Conservation (phyloP, 78 protist species). For the Dictyostelium citrinum region DNA sequence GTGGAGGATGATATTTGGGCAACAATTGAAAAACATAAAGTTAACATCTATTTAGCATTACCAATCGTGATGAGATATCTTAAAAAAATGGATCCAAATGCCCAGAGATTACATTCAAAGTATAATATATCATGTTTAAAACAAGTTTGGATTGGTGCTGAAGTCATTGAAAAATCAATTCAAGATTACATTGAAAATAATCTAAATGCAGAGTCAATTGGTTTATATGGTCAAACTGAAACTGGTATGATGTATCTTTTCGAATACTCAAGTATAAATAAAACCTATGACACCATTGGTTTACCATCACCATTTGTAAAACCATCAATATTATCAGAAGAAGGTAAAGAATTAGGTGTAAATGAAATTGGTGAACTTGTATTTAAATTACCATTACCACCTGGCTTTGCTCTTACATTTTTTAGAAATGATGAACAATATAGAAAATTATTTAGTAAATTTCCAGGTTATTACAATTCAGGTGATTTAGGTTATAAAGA, state of each 20-base stretch:
- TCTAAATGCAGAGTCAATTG: background rate
- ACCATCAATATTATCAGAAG: background rate
- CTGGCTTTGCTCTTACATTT: slow-evolving; percentile 53
- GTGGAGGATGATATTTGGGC: slow-evolving; percentile 37
- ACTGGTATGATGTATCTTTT: background rate
- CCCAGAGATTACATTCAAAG: background rate
- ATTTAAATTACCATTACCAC: slow-evolving; percentile 85
- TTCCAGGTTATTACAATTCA: slow-evolving; percentile 63
- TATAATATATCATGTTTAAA: background rate
- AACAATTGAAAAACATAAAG: slow-evolving; percentile 34
- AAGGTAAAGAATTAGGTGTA: background rate
- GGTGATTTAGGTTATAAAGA: slow-evolving; percentile 85
- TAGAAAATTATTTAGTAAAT: background rate
- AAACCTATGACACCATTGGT: background rate
- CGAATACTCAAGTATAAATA: too few relatives aligned
- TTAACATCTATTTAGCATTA: slow-evolving; percentile 31
- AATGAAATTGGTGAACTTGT: slow-evolving; percentile 67
- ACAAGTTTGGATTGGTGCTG: background rate
- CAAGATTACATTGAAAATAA: background rate
- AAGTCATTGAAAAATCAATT: background rate
- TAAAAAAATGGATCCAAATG: slow-evolving; percentile 53
- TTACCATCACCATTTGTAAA: background rate
- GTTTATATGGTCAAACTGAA: background rate
- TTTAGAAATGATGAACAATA: slow-evolving; percentile 71
- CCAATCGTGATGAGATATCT: slow-evolving; percentile 67